phyloP scores from a whole-genome alignment of 2,329 filamentous ascomycete genomes.

The Venturia pyrina region DNA sequence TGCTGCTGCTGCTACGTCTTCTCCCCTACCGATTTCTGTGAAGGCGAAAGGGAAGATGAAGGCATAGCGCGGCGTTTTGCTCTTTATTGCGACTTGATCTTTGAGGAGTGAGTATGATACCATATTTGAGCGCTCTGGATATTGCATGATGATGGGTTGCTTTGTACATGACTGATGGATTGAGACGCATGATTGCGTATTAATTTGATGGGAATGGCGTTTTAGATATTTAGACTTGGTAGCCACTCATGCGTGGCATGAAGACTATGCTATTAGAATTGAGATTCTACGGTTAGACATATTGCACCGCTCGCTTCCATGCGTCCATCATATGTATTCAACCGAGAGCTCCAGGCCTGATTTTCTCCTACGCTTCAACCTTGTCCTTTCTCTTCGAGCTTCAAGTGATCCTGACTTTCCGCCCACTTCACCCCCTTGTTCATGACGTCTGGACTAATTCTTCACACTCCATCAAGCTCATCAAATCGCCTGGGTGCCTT shows the following conservation, averaged over 20 bases:
- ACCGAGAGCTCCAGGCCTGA: no score
- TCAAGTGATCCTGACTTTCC: not conserved
- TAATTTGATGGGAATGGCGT: not conserved
- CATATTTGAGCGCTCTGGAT: not conserved
- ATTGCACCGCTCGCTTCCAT: not conserved
- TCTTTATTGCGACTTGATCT: not conserved
- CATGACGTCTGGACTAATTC: not conserved
- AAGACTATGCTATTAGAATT: not conserved
- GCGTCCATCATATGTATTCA: no score
- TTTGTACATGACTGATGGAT: not conserved
- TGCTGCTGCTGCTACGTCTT: not conserved
- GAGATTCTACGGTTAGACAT: not conserved
- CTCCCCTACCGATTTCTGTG: not conserved
- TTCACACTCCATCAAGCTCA: not conserved
- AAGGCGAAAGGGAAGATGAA: not conserved
- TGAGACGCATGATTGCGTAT: not conserved
- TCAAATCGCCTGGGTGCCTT: not conserved
- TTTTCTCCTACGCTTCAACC: no score
- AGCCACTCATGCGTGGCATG: not conserved
- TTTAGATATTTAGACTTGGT: not conserved
- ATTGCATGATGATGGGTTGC: not conserved
- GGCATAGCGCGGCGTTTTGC: slow-evolving; percentile 4
- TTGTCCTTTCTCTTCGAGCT: not conserved
- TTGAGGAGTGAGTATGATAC: not conserved
- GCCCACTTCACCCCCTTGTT: not conserved